A percentile compares a stretch with the other conserved stretches of the same genome.
Evolutionary conservation across 2,329 filamentous ascomycete genomes (phyloP).

Genomic region (Byssoonygena ceratinophila): DNA sequence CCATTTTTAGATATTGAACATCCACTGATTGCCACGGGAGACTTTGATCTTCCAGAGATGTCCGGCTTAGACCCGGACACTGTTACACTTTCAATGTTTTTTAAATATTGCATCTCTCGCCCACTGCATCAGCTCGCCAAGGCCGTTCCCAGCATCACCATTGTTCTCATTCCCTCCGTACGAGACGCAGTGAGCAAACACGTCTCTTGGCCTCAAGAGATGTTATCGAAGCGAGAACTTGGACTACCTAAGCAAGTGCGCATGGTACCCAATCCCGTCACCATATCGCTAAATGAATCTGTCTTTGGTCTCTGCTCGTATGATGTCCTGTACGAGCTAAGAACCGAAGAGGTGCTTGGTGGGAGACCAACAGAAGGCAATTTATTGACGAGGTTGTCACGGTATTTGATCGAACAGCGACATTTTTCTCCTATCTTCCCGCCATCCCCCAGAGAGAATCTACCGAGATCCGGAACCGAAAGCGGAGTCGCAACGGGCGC

Average conservation of each 20-base stretch:
- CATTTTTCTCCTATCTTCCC: conserved; percentile 89
- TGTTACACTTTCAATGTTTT: conserved; percentile 69
- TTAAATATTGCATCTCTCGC: conserved; percentile 66
- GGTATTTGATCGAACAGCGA: conserved; percentile 75
- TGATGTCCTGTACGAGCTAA: conserved; percentile 72
- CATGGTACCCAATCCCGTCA: conserved; percentile 83
- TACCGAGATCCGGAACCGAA: conserved; percentile 54
- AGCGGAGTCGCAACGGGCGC: conserved; percentile 58
- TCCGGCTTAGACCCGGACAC: conserved; percentile 61
- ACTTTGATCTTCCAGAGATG: conserved; percentile 64
- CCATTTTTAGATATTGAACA: conserved; percentile 91
- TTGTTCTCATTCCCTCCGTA: conserved; percentile 72
- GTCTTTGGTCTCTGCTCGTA: conserved; percentile 72
- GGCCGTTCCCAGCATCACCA: conserved; percentile 65
- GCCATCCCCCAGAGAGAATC: conserved; percentile 55
- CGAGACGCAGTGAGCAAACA: conserved; percentile 73
- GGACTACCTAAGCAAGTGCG: conserved; percentile 60
- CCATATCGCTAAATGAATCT: conserved; percentile 75
- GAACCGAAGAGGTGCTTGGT: conserved; percentile 58
- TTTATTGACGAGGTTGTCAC: conserved; percentile 58
- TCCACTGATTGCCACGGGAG: conserved; percentile 68
- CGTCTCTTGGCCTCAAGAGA: conserved; percentile 75
- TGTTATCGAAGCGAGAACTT: conserved; percentile 59
- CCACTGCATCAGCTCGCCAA: conserved; percentile 60
- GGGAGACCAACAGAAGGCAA: conserved; percentile 48